Evolutionary conservation across 225 moss, liverwort and hornwort species (phyloP), one percentile per base, ranked within the genome.

Genomic region (Thuidium tamariscinum): DNA sequence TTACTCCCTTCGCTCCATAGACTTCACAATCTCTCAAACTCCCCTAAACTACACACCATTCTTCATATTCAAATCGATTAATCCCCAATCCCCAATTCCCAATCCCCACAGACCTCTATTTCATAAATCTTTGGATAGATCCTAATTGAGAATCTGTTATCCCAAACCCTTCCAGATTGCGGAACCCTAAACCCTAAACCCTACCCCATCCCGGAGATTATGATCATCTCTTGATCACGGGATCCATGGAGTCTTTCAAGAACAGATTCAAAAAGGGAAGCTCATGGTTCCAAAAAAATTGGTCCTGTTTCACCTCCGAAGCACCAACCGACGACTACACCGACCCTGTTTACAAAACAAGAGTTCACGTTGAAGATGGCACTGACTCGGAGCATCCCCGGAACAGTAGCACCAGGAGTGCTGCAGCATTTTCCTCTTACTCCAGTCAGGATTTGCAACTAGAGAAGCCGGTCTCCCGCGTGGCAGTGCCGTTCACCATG

Each of bases 401-500:
- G 29, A 19, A 13, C 17, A 69, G 57, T 46, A 90, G 87, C 71
- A 27, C 36, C 36, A 49, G 74, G 27, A 84, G 84, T 65, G 16
- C 20, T 57, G 5, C 71, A 52, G 48, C 41, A 15, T 84, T 81
- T 22, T 74, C 80, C 6, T 92, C 92, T 13, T 84, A 83, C 79
- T 89, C 89, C 69, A 89, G 72, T 85, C 80, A 66, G 49, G 92
- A 89, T n/a, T 16, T 62, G 34, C 60, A 73, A 16, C 12, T 9
- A 11, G 81, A 61, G 81, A 92, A 86, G 82, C 83, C 89, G 36
- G 7, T 10, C 34, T 23, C 44, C 6, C 73, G 48, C 8, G 73
- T 91, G 21, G 90, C 93, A 32, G 89, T 88, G 86, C 54, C 82
- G n/a, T 94, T 94, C 89, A 89, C 89, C 36, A 94, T 93, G 92